phyloP scores from a whole-genome alignment of 2,329 filamentous ascomycete genomes.

The Calonectria leucothoes region DNA sequence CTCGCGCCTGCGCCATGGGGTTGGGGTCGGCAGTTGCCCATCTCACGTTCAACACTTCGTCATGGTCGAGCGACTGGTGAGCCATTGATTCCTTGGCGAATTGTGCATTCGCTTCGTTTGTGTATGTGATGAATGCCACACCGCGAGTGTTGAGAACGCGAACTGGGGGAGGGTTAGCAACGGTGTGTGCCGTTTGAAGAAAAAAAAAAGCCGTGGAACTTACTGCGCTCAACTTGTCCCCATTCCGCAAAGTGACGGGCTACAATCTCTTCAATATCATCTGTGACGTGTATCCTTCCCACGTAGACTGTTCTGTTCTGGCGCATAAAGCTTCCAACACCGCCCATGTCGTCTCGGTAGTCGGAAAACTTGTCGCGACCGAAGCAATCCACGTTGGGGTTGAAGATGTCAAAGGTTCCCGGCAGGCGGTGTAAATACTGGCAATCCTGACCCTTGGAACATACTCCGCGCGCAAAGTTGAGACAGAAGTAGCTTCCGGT shows the following conservation, averaged over 20 bases:
- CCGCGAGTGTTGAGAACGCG: constrained; percentile 90
- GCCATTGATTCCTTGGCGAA: constrained; percentile 97
- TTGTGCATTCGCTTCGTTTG: constrained; percentile 88
- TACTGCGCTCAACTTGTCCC: constrained; percentile 87
- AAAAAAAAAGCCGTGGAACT: constrained; percentile 28
- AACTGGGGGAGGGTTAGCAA: constrained; percentile 49
- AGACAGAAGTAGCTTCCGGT: constrained; percentile 91
- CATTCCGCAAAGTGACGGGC: constrained; percentile 96
- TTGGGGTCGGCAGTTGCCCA: constrained; percentile 99
- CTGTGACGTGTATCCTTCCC: constrained; percentile 92
- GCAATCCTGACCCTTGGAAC: constrained; percentile 91
- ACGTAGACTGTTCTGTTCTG: constrained; percentile 96
- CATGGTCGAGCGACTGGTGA: constrained; percentile 90
- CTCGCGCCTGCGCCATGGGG: constrained; percentile 91
- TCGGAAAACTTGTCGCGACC: constrained; percentile 87
- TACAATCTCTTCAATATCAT: constrained; percentile 97
- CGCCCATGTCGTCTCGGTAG: constrained; percentile 97
- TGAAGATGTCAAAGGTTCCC: constrained; percentile 88
- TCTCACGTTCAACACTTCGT: constrained; percentile 92
- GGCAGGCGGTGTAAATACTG: constrained; percentile 93
- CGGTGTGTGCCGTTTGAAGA: not conserved
- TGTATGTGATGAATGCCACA: constrained; percentile 95
- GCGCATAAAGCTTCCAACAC: constrained; percentile 92
- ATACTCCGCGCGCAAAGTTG: constrained; percentile 85
- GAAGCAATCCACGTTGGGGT: constrained; percentile 95